phyloP scores from a whole-genome alignment of 768 basidiomycete species.

The Pholiota microspora region DNA sequence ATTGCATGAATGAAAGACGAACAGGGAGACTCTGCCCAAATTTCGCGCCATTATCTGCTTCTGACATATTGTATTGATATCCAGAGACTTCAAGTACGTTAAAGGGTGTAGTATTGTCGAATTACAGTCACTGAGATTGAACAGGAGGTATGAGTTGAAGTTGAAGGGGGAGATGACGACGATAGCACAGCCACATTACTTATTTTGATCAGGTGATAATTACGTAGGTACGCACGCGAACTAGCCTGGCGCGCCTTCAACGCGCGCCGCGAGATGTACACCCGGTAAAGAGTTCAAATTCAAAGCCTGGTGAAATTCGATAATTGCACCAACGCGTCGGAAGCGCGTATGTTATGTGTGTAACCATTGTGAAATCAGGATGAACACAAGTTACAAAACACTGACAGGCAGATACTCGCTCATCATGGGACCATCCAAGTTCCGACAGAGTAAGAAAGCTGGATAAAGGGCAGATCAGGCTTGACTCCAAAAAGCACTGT shows the following conservation, averaged over 20 bases:
- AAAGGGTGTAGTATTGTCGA: not conserved
- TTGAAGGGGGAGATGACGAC: not conserved
- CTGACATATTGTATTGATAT: not conserved
- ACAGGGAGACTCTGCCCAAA: slow-evolving; percentile 4
- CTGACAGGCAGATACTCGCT: too few relatives aligned
- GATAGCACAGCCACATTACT: not conserved
- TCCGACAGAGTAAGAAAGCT: not conserved
- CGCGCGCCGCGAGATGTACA: too few relatives aligned
- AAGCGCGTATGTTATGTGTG: too few relatives aligned
- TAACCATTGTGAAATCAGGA: too few relatives aligned
- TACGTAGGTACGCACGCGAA: too few relatives aligned
- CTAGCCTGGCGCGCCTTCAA: too few relatives aligned
- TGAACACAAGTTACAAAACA: too few relatives aligned
- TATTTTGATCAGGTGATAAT: too few relatives aligned
- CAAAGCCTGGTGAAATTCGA: too few relatives aligned
- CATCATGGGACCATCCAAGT: too few relatives aligned
- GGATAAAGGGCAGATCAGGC: not conserved
- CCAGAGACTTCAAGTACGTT: not conserved
- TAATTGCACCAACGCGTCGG: too few relatives aligned
- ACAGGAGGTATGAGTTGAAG: not conserved
- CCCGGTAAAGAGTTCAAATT: too few relatives aligned
- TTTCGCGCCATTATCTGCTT: not conserved
- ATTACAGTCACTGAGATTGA: not conserved
- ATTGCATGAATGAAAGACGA: not conserved
- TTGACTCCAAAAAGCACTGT: not conserved